A percentile compares a stretch with the other conserved stretches of the same genome.
Evolutionary conservation across 129 eudicot species (phyloP).

Genomic region (Flaveria ramosissima): DNA sequence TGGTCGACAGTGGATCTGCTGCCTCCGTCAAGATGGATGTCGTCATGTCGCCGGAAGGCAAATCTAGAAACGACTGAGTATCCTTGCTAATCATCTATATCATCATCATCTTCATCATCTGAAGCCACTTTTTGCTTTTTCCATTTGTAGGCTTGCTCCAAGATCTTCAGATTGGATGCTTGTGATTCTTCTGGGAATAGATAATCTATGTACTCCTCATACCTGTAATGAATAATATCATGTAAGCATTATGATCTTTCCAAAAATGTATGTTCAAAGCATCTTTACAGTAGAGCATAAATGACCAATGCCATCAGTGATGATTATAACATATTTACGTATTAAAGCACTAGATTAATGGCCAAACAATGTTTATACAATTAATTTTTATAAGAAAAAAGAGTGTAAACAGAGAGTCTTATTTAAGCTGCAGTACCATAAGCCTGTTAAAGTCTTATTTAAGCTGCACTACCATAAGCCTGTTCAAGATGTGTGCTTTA

Average conservation of each 20-base stretch:
- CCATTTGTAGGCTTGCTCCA: slow-evolving; percentile 87
- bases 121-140: slow-evolving; percentile 63
- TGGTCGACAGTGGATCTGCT: no score
- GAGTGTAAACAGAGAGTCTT: no score
- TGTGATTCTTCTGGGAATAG: slow-evolving; percentile 86
- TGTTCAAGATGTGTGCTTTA: no score
- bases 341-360: no score
- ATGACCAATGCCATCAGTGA: no score
- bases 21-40: neutral
- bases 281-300: neutral
- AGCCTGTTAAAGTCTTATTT: no score
- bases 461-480: no score
- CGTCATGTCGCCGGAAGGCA: neutral
- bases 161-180: slow-evolving; percentile 61
- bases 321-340: no score
- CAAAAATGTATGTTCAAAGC: neutral
- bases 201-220: slow-evolving; percentile 89
- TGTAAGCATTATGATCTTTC: neutral
- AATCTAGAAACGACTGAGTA: neutral
- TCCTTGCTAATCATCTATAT: slow-evolving; percentile 9
- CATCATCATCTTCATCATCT: slow-evolving; percentile 27
- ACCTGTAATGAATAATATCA: slow-evolving; percentile 43
- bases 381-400: no score
- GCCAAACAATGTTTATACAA: no score
- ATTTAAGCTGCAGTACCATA: no score